These are phyloP conservation scores for Rubroboletus pulcherrimus DNA, from an alignment of 768 basidiomycete species.

Conservation along the genomic window DNA sequence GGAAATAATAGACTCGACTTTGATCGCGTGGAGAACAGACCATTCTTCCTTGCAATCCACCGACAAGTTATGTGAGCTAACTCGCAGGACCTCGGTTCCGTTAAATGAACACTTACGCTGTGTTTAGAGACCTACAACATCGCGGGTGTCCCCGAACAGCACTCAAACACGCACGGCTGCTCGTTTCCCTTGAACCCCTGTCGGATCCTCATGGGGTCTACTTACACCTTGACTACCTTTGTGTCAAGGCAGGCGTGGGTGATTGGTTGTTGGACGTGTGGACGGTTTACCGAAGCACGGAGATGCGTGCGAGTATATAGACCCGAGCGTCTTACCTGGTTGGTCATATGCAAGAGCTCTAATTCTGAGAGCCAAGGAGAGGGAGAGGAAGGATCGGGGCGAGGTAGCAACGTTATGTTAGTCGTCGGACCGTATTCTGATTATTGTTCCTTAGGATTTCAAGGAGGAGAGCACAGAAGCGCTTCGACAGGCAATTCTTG, in stretches of 20 bases:
- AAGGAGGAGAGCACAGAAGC: conserved; percentile 56
- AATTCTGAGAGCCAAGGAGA: conserved; percentile 53
- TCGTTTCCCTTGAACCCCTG: conserved; percentile 81
- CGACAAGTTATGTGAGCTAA: conserved; percentile 69
- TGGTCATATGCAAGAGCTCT: conserved; percentile 73
- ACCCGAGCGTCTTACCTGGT: conserved; percentile 69
- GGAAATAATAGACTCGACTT: conserved; percentile 88
- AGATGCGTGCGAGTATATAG: conserved; percentile 32
- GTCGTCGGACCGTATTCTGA: neutral
- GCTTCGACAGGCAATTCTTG: conserved; percentile 65
- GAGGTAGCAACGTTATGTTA: conserved; percentile 22
- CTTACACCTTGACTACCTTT: conserved; percentile 81
- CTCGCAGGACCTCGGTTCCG: neutral
- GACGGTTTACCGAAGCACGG: conserved; percentile 17
- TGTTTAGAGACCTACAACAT: conserved; percentile 72
- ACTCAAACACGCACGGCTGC: conserved; percentile 86
- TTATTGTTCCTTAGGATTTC: conserved; percentile 40
- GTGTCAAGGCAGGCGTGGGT: conserved; percentile 74
- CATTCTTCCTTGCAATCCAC: conserved; percentile 86
- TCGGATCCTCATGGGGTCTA: conserved; percentile 86
- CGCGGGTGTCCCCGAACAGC: conserved; percentile 86
- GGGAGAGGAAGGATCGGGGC: conserved; percentile 40
- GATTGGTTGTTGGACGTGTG: conserved; percentile 78
- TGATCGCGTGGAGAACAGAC: conserved; percentile 84
- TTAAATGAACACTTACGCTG: neutral